Percentiles rank a stretch among this genome's conserved stretches.
Evolutionary conservation across 192 early-diverging fungal species (phyloP).

Genomic region (Irineochytrium annulatum): DNA sequence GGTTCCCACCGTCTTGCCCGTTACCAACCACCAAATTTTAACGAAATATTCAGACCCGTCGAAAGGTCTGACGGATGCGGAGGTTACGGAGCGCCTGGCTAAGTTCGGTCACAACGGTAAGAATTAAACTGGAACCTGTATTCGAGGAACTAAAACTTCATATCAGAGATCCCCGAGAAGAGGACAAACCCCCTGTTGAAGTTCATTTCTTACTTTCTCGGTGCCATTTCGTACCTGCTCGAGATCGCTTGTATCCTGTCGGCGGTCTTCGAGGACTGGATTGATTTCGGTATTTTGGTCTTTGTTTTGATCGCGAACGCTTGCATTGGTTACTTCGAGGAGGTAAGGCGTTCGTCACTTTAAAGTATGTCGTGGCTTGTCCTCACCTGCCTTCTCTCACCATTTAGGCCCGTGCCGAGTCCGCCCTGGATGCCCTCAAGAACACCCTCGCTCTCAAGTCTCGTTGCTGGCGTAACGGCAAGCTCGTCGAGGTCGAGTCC

Average conservation of each 20-base stretch:
- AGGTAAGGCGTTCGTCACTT: too few species aligned
- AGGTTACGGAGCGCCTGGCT: conserved; percentile 66
- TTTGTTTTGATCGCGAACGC: conserved; percentile 85
- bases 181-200: conserved; percentile 84
- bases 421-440: conserved; percentile 89
- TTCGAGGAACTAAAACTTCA: too few species aligned
- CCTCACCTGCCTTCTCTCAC: too few species aligned
- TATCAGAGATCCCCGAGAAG: conserved; percentile 61
- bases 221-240: conserved; percentile 84
- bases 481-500: conserved; percentile 75
- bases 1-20: too few species aligned
- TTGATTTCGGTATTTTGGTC: conserved; percentile 82
- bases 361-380: too few species aligned
- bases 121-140: not conserved
- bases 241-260: conserved; percentile 86
- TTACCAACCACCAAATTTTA: too few species aligned
- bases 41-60: conserved; percentile 77
- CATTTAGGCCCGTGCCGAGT: conserved; percentile 90
- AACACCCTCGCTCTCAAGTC: conserved; percentile 89
- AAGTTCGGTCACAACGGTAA: conserved; percentile 71
- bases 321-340: conserved; percentile 88
- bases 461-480: conserved; percentile 75
- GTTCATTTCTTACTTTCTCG: conserved; percentile 82
- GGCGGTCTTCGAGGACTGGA: conserved; percentile 76
- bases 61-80: conserved; percentile 66